These are phyloP conservation scores for Diplodia scrobiculata DNA, from an alignment of 2,329 filamentous ascomycete genomes.

Conservation along the genomic window DNA sequence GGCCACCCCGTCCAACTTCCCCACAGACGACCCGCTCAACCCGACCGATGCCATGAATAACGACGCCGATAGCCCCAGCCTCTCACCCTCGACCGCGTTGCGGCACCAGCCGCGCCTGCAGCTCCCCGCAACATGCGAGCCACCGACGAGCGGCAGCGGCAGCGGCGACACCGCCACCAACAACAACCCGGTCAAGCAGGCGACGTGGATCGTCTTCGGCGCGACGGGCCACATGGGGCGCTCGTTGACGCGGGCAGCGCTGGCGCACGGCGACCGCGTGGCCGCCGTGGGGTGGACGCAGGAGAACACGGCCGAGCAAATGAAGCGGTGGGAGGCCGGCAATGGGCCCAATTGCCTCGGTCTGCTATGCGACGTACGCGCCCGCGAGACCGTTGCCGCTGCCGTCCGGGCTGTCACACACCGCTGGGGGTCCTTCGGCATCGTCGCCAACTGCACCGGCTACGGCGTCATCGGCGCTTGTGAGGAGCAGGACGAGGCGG, in stretches of 20 bases:
- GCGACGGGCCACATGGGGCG: constrained; percentile 97
- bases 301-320: constrained; percentile 72
- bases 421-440: constrained; percentile 63
- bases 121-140: constrained; percentile 83
- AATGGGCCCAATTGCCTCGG: constrained; percentile 68
- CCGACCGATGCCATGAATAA: constrained; percentile 26
- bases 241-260: constrained; percentile 79
- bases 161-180: constrained; percentile 49
- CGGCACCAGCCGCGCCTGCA: constrained; percentile 52
- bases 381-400: constrained; percentile 71
- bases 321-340: constrained; percentile 61
- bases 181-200: constrained; percentile 68
- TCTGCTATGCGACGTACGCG: constrained; percentile 85
- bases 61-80: constrained; percentile 33
- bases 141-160: constrained; percentile 59
- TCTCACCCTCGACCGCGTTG: constrained; percentile 42
- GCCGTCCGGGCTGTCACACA: constrained; percentile 71
- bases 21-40: neutral
- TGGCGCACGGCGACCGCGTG: constrained; percentile 80
- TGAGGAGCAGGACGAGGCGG: constrained; percentile 94
- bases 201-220: constrained; percentile 95
- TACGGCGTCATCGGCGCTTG: constrained; percentile 92
- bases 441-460: constrained; percentile 65
- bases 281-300: constrained; percentile 81
- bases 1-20: neutral